These are phyloP conservation scores for Alternaria angustiovoidea DNA, from an alignment of 2,329 filamentous ascomycete genomes.

Conservation along the genomic window DNA sequence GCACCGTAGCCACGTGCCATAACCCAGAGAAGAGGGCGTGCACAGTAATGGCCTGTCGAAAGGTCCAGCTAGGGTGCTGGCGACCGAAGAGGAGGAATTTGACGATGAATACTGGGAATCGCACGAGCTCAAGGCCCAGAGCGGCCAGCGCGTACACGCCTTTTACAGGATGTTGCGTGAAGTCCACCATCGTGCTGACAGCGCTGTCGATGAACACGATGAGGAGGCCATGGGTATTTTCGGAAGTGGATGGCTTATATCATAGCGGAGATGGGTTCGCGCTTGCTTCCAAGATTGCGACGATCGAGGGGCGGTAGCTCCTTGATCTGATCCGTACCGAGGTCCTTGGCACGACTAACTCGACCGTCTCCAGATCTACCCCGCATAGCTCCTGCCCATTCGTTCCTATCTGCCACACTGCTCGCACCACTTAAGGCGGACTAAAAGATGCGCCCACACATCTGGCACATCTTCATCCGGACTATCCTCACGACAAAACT, in stretches of 20 bases:
- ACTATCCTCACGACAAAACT: neutral
- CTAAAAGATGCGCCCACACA: too few species aligned
- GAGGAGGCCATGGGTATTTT: neutral
- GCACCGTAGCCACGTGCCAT: slow-evolving; percentile 42
- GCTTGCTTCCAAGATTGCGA: slow-evolving; percentile 1
- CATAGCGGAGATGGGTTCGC: neutral
- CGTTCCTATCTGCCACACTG: too few species aligned
- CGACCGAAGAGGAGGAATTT: slow-evolving; percentile 50
- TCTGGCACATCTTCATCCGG: too few species aligned
- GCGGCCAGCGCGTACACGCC: slow-evolving; percentile 50
- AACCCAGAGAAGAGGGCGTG: slow-evolving; percentile 46
- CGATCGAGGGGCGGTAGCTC: neutral
- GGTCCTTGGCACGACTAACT: neutral
- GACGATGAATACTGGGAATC: slow-evolving; percentile 52
- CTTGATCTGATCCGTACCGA: neutral
- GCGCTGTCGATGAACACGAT: neutral
- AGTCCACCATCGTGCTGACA: slow-evolving; percentile 16
- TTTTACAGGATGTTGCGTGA: slow-evolving; percentile 52
- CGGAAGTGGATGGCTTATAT: neutral
- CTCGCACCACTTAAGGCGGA: too few species aligned
- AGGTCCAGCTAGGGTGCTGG: slow-evolving; percentile 52
- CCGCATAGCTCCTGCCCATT: neutral
- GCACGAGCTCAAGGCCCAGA: slow-evolving; percentile 43
- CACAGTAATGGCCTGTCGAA: slow-evolving; percentile 49
- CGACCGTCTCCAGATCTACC: neutral